These are phyloP conservation scores for Corchorus olitorius DNA, from an alignment of 345 rosid species.

Conservation along the genomic window DNA sequence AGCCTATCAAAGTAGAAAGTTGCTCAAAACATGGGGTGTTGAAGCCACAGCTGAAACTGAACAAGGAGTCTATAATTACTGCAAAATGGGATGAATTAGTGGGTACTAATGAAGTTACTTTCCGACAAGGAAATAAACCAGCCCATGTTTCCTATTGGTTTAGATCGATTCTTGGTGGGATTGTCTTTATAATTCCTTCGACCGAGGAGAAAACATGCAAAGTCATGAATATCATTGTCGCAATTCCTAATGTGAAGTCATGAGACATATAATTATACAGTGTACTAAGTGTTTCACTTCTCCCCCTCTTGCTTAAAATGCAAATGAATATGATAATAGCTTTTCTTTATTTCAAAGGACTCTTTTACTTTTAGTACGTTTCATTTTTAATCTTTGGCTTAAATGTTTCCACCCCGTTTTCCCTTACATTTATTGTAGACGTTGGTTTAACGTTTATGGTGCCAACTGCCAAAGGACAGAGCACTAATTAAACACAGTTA, in stretches of 20 bases:
- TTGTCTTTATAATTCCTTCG: slow-evolving; percentile 42
- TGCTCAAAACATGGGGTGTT: slow-evolving; percentile 25
- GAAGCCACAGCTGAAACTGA: background rate
- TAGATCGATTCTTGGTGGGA: slow-evolving; percentile 39
- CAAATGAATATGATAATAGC: background rate
- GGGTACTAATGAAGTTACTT: slow-evolving; percentile 33
- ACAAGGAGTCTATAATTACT: background rate
- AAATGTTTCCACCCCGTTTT: background rate
- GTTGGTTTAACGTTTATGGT: too few species aligned
- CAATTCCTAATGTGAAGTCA: slow-evolving; percentile 29
- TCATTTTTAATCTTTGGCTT: background rate
- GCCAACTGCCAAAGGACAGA: too few species aligned
- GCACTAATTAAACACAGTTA: too few species aligned
- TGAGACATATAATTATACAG: background rate
- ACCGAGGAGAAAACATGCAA: background rate
- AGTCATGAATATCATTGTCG: slow-evolving; percentile 33
- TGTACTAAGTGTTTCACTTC: background rate
- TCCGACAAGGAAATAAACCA: slow-evolving; percentile 42
- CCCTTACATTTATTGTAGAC: too few species aligned
- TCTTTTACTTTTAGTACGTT: too few species aligned
- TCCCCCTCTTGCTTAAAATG: background rate
- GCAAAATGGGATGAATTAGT: slow-evolving; percentile 40
- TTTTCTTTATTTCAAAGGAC: background rate
- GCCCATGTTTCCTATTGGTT: slow-evolving; percentile 53
- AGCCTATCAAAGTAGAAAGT: slow-evolving; percentile 39